Conservation (phyloP, 176 grass and related monocot genomes). For the Aegilops tauschii region DNA sequence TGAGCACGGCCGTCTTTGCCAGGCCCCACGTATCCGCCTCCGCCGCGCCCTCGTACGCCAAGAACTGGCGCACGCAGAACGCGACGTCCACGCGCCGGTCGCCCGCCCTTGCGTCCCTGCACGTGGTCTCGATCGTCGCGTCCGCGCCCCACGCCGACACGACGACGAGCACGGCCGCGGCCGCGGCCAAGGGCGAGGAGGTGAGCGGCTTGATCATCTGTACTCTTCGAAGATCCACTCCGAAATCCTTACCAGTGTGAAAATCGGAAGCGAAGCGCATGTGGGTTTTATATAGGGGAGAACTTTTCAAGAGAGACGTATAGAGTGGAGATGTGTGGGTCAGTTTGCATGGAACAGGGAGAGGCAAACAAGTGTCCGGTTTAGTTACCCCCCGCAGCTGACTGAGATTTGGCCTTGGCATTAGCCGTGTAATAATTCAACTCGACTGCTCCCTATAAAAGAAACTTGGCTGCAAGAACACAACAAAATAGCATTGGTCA, state of each 20-base stretch:
- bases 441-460: not conserved
- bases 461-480: not conserved
- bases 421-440: slow-evolving; percentile 7
- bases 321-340: not conserved
- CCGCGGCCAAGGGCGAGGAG: not conserved
- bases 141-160: not conserved
- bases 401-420: not conserved
- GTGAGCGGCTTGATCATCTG: not conserved
- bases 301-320: not conserved
- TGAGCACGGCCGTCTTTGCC: slow-evolving; percentile 21
- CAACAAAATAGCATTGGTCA: not conserved
- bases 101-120: slow-evolving; percentile 12
- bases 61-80: slow-evolving; percentile 35
- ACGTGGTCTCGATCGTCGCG: slow-evolving; percentile 50
- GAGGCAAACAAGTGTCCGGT: slow-evolving; percentile 37
- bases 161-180: not conserved
- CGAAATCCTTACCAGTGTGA: not conserved
- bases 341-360: slow-evolving; percentile 16
- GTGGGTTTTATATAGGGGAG: not conserved
- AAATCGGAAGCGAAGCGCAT: not conserved
- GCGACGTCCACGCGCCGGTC: slow-evolving; percentile 18
- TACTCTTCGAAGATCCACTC: not conserved
- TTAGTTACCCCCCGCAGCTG: not conserved
- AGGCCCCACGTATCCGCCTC: slow-evolving; percentile 46
- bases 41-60: slow-evolving; percentile 29